These are phyloP conservation scores for Dothistroma pini DNA, from an alignment of 2,329 filamentous ascomycete genomes.

Conservation along the genomic window DNA sequence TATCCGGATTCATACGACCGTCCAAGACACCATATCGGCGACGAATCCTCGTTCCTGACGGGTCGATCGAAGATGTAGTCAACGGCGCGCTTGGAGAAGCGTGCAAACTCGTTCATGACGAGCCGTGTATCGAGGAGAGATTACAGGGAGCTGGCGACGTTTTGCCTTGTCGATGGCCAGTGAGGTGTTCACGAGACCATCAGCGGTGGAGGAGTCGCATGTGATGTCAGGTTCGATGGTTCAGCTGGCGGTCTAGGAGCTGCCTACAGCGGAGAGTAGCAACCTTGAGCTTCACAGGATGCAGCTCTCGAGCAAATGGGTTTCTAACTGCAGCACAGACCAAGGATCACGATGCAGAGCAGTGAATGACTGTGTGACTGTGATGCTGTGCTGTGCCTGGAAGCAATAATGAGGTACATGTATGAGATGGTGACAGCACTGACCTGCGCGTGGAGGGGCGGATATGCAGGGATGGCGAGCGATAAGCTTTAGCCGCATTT, in stretches of 20 bases:
- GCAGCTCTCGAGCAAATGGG: not conserved
- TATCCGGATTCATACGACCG: slow-evolving; percentile 46
- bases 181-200: slow-evolving; percentile 14
- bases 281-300: slow-evolving; percentile 1
- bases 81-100: slow-evolving; percentile 72
- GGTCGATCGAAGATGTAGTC: slow-evolving; percentile 92
- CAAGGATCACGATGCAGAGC: not conserved
- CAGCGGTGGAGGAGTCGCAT: slow-evolving; percentile 11
- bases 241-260: not conserved
- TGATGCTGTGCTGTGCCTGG: not conserved
- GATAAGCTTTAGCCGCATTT: slow-evolving; percentile 3
- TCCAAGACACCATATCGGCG: slow-evolving; percentile 81
- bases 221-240: slow-evolving; percentile 10
- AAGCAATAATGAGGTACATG: not conserved
- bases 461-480: not conserved
- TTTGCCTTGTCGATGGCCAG: not conserved
- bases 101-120: slow-evolving; percentile 68
- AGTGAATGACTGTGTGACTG: not conserved
- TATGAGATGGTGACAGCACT: not conserved
- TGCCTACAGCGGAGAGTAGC: not conserved
- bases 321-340: not conserved
- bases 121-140: not conserved
- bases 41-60: slow-evolving; percentile 72
- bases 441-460: not conserved
- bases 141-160: not conserved